Percentiles rank a stretch among this genome's conserved stretches.
Evolutionary conservation across 2,329 filamentous ascomycete genomes (phyloP).

Genomic region (Fusarium agapanthi): DNA sequence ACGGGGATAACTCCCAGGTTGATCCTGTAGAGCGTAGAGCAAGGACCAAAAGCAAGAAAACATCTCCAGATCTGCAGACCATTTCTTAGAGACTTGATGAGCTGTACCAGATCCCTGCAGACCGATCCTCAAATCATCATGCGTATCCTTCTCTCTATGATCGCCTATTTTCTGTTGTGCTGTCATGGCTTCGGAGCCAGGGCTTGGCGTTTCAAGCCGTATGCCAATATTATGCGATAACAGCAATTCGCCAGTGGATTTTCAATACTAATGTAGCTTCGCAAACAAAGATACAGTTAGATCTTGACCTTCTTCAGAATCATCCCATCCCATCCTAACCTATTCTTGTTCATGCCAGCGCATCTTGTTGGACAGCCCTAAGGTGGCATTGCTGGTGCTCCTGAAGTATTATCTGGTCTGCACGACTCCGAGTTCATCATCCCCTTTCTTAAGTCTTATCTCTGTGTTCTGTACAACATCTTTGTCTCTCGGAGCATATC

Average conservation of each 20-base stretch:
- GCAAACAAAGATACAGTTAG: slow-evolving; percentile 13
- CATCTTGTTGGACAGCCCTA: slow-evolving; percentile 28
- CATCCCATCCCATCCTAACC: slow-evolving; percentile 19
- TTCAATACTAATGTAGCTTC: not conserved
- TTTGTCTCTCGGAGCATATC: slow-evolving; percentile 1
- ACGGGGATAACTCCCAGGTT: not conserved
- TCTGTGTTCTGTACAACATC: slow-evolving; percentile 5
- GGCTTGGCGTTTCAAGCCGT: slow-evolving; percentile 29
- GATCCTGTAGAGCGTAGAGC: not conserved
- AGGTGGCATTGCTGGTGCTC: slow-evolving; percentile 6
- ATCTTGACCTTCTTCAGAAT: slow-evolving; percentile 9
- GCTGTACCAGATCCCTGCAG: slow-evolving; percentile 25
- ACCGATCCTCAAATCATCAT: slow-evolving; percentile 26
- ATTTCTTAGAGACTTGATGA: not conserved
- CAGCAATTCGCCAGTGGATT: not conserved
- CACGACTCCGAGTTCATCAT: slow-evolving; percentile 15
- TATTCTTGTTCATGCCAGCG: slow-evolving; percentile 17
- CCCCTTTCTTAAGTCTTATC: not conserved
- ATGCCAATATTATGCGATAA: slow-evolving; percentile 28
- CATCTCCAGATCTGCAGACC: slow-evolving; percentile 12
- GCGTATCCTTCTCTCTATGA: slow-evolving; percentile 4
- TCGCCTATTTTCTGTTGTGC: slow-evolving; percentile 28
- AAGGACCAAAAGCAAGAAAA: not conserved
- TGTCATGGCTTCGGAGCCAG: slow-evolving; percentile 30
- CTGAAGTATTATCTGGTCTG: slow-evolving; percentile 4